A percentile compares a stretch with the other conserved stretches of the same genome.
These are phyloP conservation scores for Macaranga tanarius DNA, from an alignment of 441 rosid genomes.

Conservation along the genomic window DNA sequence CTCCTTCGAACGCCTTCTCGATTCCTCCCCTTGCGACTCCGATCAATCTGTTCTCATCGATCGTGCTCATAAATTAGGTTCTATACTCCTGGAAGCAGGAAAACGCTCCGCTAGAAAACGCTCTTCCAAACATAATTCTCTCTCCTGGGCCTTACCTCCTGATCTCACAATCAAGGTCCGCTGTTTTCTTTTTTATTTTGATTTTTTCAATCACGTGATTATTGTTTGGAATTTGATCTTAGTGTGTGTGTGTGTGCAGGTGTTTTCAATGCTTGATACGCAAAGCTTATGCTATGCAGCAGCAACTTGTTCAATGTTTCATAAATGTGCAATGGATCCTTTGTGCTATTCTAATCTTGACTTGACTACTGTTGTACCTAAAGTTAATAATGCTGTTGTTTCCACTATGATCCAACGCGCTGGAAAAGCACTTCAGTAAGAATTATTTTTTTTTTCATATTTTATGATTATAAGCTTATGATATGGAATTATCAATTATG, in stretches of 20 bases:
- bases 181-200: background rate
- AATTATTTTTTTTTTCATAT: background rate
- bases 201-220: background rate
- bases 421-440: conserved; percentile 73
- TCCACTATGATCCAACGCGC: conserved; percentile 80
- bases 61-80: conserved; percentile 54
- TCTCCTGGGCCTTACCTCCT: conserved; percentile 65
- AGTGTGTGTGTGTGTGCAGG: conserved; percentile 34
- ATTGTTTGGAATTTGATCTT: background rate
- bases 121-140: conserved; percentile 63
- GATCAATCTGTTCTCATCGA: conserved; percentile 61
- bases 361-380: conserved; percentile 61
- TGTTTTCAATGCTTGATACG: conserved; percentile 79
- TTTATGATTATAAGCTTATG: too few relatives aligned
- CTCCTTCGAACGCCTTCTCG: conserved; percentile 61
- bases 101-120: conserved; percentile 64
- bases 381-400: conserved; percentile 66
- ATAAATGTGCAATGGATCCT: conserved; percentile 79
- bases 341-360: conserved; percentile 64
- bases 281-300: conserved; percentile 74
- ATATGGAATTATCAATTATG: too few relatives aligned
- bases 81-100: conserved; percentile 57
- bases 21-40: conserved; percentile 44
- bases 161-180: conserved; percentile 78
- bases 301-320: conserved; percentile 75